Conservation (phyloP, 2,329 filamentous ascomycete genomes). For the Lojkania enalia region DNA sequence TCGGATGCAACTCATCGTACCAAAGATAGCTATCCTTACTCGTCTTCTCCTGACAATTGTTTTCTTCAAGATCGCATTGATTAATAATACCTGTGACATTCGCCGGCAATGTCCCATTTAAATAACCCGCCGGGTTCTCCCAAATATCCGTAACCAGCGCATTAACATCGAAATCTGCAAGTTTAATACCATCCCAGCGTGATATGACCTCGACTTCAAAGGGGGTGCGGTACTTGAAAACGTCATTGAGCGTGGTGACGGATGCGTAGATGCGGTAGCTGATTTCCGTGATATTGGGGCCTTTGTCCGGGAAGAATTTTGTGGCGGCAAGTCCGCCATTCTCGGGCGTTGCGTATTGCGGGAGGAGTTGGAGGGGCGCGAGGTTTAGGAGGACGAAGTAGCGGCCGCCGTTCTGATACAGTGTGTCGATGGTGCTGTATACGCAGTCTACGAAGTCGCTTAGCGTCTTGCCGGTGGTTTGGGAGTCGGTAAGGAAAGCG, state of each 20-base stretch:
- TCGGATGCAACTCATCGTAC: slow-evolving; percentile 75
- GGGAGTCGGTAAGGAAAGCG: slow-evolving; percentile 68
- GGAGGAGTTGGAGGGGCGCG: slow-evolving; percentile 67
- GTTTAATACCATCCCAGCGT: slow-evolving; percentile 57
- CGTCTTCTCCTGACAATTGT: slow-evolving; percentile 43
- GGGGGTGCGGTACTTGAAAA: slow-evolving; percentile 57
- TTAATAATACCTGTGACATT: slow-evolving; percentile 64
- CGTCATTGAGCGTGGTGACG: slow-evolving; percentile 55
- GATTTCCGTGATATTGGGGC: slow-evolving; percentile 55
- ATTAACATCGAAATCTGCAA: slow-evolving; percentile 71
- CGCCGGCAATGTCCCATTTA: slow-evolving; percentile 64
- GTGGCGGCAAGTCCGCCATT: slow-evolving; percentile 50
- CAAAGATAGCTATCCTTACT: slow-evolving; percentile 65
- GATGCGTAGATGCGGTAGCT: slow-evolving; percentile 57
- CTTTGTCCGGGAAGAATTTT: slow-evolving; percentile 54
- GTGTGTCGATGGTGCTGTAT: slow-evolving; percentile 62
- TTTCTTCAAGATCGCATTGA: slow-evolving; percentile 53
- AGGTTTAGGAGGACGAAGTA: slow-evolving; percentile 74
- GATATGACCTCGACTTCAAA: slow-evolving; percentile 49
- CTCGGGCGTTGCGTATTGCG: slow-evolving; percentile 63
- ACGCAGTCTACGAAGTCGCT: slow-evolving; percentile 69
- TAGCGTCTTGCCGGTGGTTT: slow-evolving; percentile 62
- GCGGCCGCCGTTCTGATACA: slow-evolving; percentile 69
- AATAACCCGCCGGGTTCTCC: slow-evolving; percentile 61
- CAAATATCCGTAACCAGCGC: slow-evolving; percentile 65